Conservation (phyloP, 805 yeast species). For the Candida germanica region DNA sequence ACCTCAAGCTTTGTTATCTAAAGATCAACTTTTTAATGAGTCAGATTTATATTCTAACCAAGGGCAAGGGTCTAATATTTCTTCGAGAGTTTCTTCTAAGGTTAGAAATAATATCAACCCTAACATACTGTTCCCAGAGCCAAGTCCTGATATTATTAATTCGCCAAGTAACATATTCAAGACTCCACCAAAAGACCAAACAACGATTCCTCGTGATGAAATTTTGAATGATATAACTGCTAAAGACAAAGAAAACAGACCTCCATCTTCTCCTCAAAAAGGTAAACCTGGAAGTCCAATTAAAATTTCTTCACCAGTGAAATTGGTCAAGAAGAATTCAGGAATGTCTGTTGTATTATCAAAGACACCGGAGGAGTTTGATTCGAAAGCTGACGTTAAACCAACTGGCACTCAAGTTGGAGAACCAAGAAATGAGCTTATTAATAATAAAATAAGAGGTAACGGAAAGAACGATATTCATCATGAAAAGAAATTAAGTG, state of each 20-base stretch:
- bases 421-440: not conserved
- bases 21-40: slow-evolving; percentile 29
- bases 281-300: slow-evolving; percentile 24
- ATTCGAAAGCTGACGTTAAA: slow-evolving; percentile 7
- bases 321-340: slow-evolving; percentile 21
- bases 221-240: slow-evolving; percentile 1
- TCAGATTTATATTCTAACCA: slow-evolving; percentile 14
- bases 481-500: slow-evolving; percentile 20
- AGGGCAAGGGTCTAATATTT: not conserved
- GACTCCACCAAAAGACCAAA: slow-evolving; percentile 22
- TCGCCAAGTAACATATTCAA: slow-evolving; percentile 22
- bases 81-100: slow-evolving; percentile 10
- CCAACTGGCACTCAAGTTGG: not conserved
- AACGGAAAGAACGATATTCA: slow-evolving; percentile 5
- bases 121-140: slow-evolving; percentile 28
- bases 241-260: slow-evolving; percentile 4
- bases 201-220: not conserved
- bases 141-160: slow-evolving; percentile 27
- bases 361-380: slow-evolving; percentile 11
- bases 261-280: slow-evolving; percentile 6
- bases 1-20: slow-evolving; percentile 28
- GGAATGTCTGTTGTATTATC: slow-evolving; percentile 1
- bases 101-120: slow-evolving; percentile 12
- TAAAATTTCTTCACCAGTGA: slow-evolving; percentile 39
- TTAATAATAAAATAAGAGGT: slow-evolving; percentile 24